Percentiles rank a stretch among this genome's conserved stretches.
These are phyloP conservation scores for Dalbergia cochinchinensis DNA, from an alignment of 306 rosid species.

Conservation along the genomic window DNA sequence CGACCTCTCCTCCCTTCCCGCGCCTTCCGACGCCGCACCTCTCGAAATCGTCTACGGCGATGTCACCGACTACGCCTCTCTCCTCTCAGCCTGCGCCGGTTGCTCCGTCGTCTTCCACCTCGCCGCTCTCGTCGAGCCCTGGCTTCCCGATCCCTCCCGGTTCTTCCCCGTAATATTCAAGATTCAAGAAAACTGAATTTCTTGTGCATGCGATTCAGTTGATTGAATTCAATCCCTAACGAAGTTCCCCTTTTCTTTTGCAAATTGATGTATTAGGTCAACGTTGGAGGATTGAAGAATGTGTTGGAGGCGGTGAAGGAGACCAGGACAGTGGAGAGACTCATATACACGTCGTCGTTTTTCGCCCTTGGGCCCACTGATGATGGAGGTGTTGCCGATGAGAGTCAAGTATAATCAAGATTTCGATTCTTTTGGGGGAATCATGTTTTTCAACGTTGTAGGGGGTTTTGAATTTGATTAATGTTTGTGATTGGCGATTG, in stretches of 20 bases:
- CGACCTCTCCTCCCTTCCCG: slow-evolving; percentile 75
- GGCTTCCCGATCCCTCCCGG: slow-evolving; percentile 93
- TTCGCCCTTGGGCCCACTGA: slow-evolving; percentile 89
- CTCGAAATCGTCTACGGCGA: slow-evolving; percentile 82
- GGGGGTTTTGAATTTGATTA: not conserved
- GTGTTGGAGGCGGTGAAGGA: slow-evolving; percentile 76
- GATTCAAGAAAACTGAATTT: not conserved
- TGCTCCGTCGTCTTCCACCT: slow-evolving; percentile 85
- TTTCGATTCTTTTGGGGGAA: not conserved
- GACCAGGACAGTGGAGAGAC: slow-evolving; percentile 71
- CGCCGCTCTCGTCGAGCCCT: slow-evolving; percentile 93
- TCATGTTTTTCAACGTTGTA: not conserved
- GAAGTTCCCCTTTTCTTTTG: not conserved
- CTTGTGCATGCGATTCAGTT: not conserved
- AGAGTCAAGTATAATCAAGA: slow-evolving; percentile 61
- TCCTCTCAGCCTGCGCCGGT: slow-evolving; percentile 74
- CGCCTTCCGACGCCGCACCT: slow-evolving; percentile 31
- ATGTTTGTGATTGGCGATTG: not conserved
- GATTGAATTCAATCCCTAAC: not conserved
- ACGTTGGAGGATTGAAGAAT: slow-evolving; percentile 78
- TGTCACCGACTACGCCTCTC: slow-evolving; percentile 72
- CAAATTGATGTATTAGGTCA: slow-evolving; percentile 61
- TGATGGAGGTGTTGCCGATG: slow-evolving; percentile 73
- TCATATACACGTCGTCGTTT: slow-evolving; percentile 86
- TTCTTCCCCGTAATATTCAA: slow-evolving; percentile 60